Percentiles rank a stretch among this genome's conserved stretches.
Evolutionary conservation across 345 rosid species (phyloP).

Genomic region (Lumnitzera racemosa): DNA sequence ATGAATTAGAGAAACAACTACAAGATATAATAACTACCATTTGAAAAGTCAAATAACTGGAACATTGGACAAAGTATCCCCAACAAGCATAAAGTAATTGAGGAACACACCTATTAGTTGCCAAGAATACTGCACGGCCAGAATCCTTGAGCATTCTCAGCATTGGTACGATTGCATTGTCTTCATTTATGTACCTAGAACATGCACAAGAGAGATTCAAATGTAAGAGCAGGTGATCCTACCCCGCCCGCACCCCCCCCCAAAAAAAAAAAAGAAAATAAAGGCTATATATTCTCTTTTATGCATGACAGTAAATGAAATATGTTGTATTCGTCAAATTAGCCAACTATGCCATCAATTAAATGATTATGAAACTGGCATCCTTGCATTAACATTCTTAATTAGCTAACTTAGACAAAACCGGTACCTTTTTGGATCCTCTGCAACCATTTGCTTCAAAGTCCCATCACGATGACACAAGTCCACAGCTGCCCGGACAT

Average conservation of each 20-base stretch:
- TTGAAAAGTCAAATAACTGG: not conserved
- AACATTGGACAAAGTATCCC: not conserved
- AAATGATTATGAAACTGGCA: too few species aligned
- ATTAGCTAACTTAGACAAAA: not conserved
- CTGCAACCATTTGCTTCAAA: slow-evolving; percentile 91
- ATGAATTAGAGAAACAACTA: too few species aligned
- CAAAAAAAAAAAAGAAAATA: too few species aligned
- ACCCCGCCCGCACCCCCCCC: too few species aligned
- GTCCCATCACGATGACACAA: slow-evolving; percentile 99
- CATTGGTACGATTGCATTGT: slow-evolving; percentile 65
- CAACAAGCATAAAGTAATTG: slow-evolving; percentile 1
- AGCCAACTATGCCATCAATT: not conserved
- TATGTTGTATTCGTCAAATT: not conserved
- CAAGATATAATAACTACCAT: too few species aligned
- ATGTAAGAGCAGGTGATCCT: not conserved
- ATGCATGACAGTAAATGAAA: too few species aligned
- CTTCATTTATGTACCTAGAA: slow-evolving; percentile 80
- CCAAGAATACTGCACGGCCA: slow-evolving; percentile 90
- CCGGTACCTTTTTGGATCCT: slow-evolving; percentile 44
- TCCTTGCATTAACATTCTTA: too few species aligned
- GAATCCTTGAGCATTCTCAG: slow-evolving; percentile 87
- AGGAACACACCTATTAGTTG: slow-evolving; percentile 72
- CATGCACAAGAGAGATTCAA: slow-evolving; percentile 2
- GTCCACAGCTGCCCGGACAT: slow-evolving; percentile 97
- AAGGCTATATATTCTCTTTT: too few species aligned